These are phyloP conservation scores for Cardamine chenopodiifolia DNA, from an alignment of 345 rosid genomes.

Conservation along the genomic window DNA sequence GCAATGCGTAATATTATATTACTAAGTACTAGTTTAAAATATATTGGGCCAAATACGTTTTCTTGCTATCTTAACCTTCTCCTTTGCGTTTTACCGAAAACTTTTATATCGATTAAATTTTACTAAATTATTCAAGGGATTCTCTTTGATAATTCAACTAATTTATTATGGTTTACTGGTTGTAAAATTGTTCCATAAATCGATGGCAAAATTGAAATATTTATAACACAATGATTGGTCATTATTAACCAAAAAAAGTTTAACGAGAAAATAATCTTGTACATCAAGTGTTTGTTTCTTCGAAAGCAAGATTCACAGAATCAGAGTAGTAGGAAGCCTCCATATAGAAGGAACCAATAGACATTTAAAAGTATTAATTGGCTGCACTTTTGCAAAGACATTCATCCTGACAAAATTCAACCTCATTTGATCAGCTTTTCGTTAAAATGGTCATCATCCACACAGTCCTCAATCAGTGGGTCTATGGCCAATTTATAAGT, in stretches of 20 bases:
- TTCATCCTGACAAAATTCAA: slow-evolving; percentile 45
- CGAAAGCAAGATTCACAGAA: slow-evolving; percentile 19
- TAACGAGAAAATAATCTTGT: background rate
- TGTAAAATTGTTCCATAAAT: background rate
- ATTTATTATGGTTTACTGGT: background rate
- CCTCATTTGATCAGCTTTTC: slow-evolving; percentile 45
- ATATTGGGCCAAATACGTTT: background rate
- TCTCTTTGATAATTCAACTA: background rate
- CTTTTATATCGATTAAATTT: background rate
- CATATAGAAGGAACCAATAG: slow-evolving; percentile 35
- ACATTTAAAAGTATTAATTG: slow-evolving; percentile 30
- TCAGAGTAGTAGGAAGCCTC: slow-evolving; percentile 35
- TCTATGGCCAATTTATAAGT: slow-evolving; percentile 27
- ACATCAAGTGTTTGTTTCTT: slow-evolving; percentile 4
- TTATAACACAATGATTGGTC: background rate
- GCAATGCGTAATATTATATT: background rate
- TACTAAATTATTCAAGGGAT: background rate
- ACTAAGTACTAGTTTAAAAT: background rate
- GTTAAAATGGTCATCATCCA: slow-evolving; percentile 41
- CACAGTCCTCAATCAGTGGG: slow-evolving; percentile 43
- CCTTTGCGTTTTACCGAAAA: background rate
- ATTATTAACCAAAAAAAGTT: background rate
- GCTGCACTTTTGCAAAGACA: slow-evolving; percentile 23
- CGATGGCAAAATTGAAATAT: background rate
- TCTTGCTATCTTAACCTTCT: background rate